Percentiles rank a stretch among this genome's conserved stretches.
phyloP scores from a whole-genome alignment of 495 filamentous ascomycete species.

The Usnea hakonensis region DNA sequence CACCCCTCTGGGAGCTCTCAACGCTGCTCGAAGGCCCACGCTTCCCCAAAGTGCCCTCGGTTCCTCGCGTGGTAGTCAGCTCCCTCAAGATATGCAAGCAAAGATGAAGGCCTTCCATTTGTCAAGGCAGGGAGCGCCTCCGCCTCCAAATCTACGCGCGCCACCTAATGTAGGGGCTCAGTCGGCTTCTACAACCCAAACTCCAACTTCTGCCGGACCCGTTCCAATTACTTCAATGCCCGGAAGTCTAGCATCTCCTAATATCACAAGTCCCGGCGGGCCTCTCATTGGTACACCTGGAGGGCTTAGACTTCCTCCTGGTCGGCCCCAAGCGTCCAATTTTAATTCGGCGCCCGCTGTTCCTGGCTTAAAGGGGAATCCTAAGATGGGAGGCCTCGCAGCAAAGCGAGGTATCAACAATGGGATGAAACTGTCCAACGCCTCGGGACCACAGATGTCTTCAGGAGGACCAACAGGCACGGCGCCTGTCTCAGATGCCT shows the following conservation, averaged over 20 bases:
- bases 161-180: conserved; percentile 10
- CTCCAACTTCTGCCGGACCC: conserved; percentile 28
- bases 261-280: conserved; percentile 23
- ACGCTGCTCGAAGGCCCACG: conserved; percentile 62
- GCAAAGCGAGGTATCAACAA: conserved; percentile 46
- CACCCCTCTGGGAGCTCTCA: conserved; percentile 71
- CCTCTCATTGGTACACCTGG: conserved; percentile 33
- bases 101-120: conserved; percentile 73
- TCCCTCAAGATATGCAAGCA: conserved; percentile 74
- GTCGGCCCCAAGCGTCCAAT: conserved; percentile 37
- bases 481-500: neutral
- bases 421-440: conserved; percentile 46
- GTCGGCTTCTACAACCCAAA: conserved; percentile 32
- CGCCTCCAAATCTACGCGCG: conserved; percentile 26
- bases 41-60: conserved; percentile 48
- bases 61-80: conserved; percentile 43
- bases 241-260: conserved; percentile 6
- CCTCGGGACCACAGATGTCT: conserved; percentile 30
- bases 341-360: conserved; percentile 47
- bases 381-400: conserved; percentile 49
- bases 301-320: conserved; percentile 34
- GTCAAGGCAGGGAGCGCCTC: conserved; percentile 51
- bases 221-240: conserved; percentile 14
- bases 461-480: neutral
- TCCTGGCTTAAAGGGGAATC: conserved; percentile 27